These are phyloP conservation scores for Aspergillus sergii DNA, from an alignment of 2,329 filamentous ascomycete species.

Conservation along the genomic window DNA sequence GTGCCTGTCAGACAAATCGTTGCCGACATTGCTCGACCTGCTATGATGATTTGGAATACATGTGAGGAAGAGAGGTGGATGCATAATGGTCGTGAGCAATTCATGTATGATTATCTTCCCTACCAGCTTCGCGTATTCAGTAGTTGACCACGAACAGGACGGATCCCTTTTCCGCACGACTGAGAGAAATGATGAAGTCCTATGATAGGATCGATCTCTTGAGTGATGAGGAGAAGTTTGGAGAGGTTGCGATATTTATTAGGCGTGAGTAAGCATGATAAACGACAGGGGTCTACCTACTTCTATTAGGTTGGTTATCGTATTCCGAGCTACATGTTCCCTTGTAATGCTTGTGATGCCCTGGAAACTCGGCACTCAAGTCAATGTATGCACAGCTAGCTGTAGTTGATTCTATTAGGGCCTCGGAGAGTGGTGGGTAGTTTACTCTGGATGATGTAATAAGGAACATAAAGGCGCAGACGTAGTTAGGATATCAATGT, in stretches of 20 bases:
- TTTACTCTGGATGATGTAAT: not conserved
- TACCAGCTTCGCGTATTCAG: not conserved
- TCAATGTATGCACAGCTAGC: not conserved
- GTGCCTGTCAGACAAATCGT: conserved; percentile 37
- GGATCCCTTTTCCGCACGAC: not conserved
- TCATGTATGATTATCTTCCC: not conserved
- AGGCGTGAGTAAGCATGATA: not conserved
- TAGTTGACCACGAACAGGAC: not conserved
- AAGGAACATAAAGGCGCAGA: not conserved
- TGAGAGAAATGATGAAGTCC: not conserved
- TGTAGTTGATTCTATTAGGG: not conserved
- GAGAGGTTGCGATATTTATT: not conserved
- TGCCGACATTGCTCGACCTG: conserved; percentile 34
- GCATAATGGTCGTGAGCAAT: not conserved
- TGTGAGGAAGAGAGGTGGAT: not conserved
- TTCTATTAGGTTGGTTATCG: too few relatives aligned
- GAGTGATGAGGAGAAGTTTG: not conserved
- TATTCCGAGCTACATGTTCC: too few relatives aligned
- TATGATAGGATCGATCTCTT: not conserved
- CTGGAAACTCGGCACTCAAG: too few relatives aligned
- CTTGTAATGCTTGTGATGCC: too few relatives aligned
- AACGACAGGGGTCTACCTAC: too few relatives aligned
- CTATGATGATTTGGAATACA: conserved; percentile 18
- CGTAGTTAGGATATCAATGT: not conserved
- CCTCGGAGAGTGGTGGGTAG: not conserved